Percentiles rank a stretch among this genome's conserved stretches.
Conservation (phyloP, 805 yeast species). For the Zygoascus biomembranicola region DNA sequence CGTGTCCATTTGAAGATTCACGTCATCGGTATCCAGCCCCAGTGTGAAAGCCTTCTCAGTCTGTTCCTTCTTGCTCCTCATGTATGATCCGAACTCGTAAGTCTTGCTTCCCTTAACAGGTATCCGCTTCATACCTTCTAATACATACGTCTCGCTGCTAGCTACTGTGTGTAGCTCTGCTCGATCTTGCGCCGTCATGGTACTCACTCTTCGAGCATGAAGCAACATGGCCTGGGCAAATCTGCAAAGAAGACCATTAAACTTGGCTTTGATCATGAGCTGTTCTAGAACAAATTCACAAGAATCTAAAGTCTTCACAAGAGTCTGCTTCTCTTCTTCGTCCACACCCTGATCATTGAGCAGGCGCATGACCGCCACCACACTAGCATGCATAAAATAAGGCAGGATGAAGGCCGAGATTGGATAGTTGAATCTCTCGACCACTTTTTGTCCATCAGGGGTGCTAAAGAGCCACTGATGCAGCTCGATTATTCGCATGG, state of each 20-base stretch:
- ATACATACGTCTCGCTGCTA: not conserved
- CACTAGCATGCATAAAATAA: slow-evolving; percentile 15
- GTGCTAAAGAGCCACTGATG: slow-evolving; percentile 14
- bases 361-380: slow-evolving; percentile 1
- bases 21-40: slow-evolving; percentile 14
- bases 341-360: not conserved
- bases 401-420: slow-evolving; percentile 7
- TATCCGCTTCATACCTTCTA: not conserved
- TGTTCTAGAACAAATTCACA: not conserved
- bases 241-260: not conserved
- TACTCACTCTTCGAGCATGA: not conserved
- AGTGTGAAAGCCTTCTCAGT: slow-evolving; percentile 6
- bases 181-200: not conserved
- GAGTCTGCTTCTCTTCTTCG: not conserved
- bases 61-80: not conserved
- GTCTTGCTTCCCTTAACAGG: not conserved
- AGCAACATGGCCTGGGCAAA: not conserved
- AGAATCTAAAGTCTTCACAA: not conserved
- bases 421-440: slow-evolving; percentile 11
- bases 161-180: not conserved
- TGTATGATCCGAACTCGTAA: not conserved
- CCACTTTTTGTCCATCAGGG: slow-evolving; percentile 6
- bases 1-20: slow-evolving; percentile 3
- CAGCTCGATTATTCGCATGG: slow-evolving; percentile 12
- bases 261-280: not conserved